phyloP scores from a whole-genome alignment of 164 flowering plant genomes.

The Chloranthus sessilifolius region DNA sequence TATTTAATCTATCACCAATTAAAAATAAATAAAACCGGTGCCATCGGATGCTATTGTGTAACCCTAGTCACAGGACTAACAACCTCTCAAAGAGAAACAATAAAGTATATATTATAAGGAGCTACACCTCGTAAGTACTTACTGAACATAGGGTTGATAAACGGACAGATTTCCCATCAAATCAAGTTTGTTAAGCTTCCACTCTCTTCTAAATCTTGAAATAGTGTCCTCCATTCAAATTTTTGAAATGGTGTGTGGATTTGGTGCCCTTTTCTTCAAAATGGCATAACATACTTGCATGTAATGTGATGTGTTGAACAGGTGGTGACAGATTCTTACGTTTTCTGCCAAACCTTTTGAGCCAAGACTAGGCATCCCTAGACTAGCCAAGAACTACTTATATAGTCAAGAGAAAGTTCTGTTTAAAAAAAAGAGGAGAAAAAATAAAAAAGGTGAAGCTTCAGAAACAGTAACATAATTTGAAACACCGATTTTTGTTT shows the following conservation, averaged over 20 bases:
- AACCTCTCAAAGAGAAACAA: too few relatives aligned
- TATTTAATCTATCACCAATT: too few relatives aligned
- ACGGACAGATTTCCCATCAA: too few relatives aligned
- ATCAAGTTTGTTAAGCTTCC: background rate
- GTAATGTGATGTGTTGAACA: background rate
- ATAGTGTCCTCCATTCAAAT: background rate
- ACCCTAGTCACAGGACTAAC: too few relatives aligned
- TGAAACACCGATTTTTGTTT: too few relatives aligned
- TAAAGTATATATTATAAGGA: too few relatives aligned
- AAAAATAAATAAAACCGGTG: too few relatives aligned
- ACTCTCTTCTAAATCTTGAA: slow-evolving; percentile 5
- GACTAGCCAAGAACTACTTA: background rate
- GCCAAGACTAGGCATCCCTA: slow-evolving; percentile 1
- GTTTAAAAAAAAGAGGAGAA: background rate
- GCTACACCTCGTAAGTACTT: too few relatives aligned
- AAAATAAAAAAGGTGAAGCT: background rate
- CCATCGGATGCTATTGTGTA: too few relatives aligned
- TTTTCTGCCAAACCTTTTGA: slow-evolving; percentile 8
- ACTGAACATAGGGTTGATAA: too few relatives aligned
- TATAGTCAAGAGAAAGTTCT: background rate
- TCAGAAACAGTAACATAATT: too few relatives aligned
- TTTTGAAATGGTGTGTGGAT: background rate
- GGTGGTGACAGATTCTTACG: background rate
- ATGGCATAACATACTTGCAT: slow-evolving; percentile 2
- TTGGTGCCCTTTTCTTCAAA: slow-evolving; percentile 7